Evolutionary conservation across 2,329 filamentous ascomycete genomes (phyloP).

Genomic region (Leptodontidium sp.): DNA sequence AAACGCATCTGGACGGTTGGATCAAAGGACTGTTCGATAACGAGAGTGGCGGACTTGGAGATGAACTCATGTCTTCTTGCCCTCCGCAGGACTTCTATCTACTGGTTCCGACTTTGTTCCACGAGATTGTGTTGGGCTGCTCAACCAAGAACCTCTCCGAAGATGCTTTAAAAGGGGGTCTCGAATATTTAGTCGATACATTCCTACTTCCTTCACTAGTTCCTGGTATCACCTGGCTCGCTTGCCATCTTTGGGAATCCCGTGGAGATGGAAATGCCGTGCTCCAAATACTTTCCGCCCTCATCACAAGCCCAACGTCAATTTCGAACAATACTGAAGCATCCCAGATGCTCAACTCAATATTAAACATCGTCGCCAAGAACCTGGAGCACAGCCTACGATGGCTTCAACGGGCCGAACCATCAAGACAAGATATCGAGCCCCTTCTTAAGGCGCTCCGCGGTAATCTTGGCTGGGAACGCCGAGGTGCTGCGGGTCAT

Average conservation of each 20-base stretch:
- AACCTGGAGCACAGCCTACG: slow-evolving; percentile 73
- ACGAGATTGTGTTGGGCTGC: slow-evolving; percentile 76
- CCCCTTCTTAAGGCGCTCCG: slow-evolving; percentile 73
- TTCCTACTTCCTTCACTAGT: slow-evolving; percentile 83
- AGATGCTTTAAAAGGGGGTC: slow-evolving; percentile 75
- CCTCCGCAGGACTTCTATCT: slow-evolving; percentile 85
- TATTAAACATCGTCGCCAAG: slow-evolving; percentile 75
- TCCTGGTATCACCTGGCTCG: slow-evolving; percentile 75
- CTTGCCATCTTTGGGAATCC: slow-evolving; percentile 73
- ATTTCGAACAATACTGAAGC: slow-evolving; percentile 72
- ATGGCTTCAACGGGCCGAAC: slow-evolving; percentile 71
- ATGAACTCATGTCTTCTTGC: slow-evolving; percentile 84
- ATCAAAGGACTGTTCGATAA: slow-evolving; percentile 79
- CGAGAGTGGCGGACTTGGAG: slow-evolving; percentile 76
- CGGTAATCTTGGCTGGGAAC: slow-evolving; percentile 62
- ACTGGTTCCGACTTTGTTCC: slow-evolving; percentile 78
- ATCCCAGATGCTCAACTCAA: slow-evolving; percentile 71
- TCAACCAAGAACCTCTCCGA: slow-evolving; percentile 71
- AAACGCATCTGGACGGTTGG: slow-evolving; percentile 75
- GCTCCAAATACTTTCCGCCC: slow-evolving; percentile 75
- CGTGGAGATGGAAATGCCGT: slow-evolving; percentile 72
- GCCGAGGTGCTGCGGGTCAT: slow-evolving; percentile 68
- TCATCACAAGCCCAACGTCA: slow-evolving; percentile 70
- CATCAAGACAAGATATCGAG: slow-evolving; percentile 73
- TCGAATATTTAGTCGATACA: slow-evolving; percentile 83